These are phyloP conservation scores for Thyridium curvatum DNA, from an alignment of 2,329 filamentous ascomycete genomes.

Conservation along the genomic window DNA sequence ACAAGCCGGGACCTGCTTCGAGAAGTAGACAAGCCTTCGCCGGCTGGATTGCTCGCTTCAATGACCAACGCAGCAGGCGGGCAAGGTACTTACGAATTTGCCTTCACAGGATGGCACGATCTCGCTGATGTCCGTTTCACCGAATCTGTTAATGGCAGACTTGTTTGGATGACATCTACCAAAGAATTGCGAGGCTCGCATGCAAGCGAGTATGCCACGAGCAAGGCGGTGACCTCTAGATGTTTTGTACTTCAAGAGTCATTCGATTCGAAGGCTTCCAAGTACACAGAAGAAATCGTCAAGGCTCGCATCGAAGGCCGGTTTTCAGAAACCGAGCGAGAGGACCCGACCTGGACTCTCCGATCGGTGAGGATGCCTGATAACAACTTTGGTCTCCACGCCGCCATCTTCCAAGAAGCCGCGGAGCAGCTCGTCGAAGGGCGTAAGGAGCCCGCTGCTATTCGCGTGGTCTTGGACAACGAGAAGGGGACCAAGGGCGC, in stretches of 20 bases:
- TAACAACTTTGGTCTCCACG: conserved; percentile 51
- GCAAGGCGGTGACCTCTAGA: conserved; percentile 50
- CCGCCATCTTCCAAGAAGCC: conserved; percentile 67
- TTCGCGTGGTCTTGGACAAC: conserved; percentile 69
- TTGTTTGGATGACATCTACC: conserved; percentile 63
- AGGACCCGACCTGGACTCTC: conserved; percentile 74
- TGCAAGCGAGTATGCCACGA: conserved; percentile 37
- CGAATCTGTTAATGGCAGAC: conserved; percentile 57
- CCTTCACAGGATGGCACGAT: conserved; percentile 66
- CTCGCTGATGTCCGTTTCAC: conserved; percentile 68
- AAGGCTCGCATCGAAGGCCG: conserved; percentile 83
- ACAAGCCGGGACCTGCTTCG: conserved; percentile 74
- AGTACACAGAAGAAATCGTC: conserved; percentile 76
- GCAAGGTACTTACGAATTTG: conserved; percentile 60
- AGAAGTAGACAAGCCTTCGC: conserved; percentile 76
- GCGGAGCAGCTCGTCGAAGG: conserved; percentile 56
- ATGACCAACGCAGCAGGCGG: conserved; percentile 59
- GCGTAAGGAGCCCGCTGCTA: conserved; percentile 59
- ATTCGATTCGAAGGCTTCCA: conserved; percentile 71
- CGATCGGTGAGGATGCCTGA: conserved; percentile 61
- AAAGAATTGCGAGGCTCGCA: conserved; percentile 53
- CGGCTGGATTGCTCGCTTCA: conserved; percentile 54
- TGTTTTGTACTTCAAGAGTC: conserved; percentile 67
- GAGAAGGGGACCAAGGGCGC: conserved; percentile 60
- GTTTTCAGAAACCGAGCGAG: conserved; percentile 77